Conservation (phyloP, 1,139 yeast genomes). For the Scheffersomyces stambukii region DNA sequence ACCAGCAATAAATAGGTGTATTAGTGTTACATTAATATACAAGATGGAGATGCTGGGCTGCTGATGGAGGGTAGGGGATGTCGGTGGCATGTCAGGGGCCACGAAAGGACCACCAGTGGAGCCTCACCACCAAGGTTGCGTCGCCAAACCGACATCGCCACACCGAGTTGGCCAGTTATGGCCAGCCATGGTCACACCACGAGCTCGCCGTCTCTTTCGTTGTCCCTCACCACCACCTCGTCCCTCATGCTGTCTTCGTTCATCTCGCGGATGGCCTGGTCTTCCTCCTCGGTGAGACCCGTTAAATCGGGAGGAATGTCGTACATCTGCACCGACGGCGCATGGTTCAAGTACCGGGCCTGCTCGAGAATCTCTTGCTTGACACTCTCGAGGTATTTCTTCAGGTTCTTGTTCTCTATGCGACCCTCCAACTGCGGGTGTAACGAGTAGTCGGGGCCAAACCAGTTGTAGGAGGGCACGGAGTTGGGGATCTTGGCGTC, state of each 20-base stretch:
- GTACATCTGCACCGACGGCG: conserved; percentile 93
- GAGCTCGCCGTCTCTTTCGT: conserved; percentile 21
- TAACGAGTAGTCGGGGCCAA: conserved; percentile 86
- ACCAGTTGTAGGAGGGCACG: conserved; percentile 81
- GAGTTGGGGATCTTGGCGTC: conserved; percentile 73
- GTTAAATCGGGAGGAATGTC: conserved; percentile 83
- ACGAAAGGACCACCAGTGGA: conserved; percentile 60
- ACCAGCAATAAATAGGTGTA: too few relatives aligned
- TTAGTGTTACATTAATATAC: too few relatives aligned
- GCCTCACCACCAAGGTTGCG: conserved; percentile 27
- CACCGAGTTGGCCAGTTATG: too few relatives aligned
- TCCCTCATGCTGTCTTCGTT: conserved; percentile 34
- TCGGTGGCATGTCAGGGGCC: conserved; percentile 67
- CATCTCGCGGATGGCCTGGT: conserved; percentile 45
- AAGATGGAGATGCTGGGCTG: too few relatives aligned
- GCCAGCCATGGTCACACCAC: conserved; percentile 4
- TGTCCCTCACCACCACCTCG: conserved; percentile 20
- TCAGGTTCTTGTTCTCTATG: conserved; percentile 82
- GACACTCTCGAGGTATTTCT: conserved; percentile 78
- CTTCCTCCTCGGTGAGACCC: conserved; percentile 62
- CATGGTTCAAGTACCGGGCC: conserved; percentile 75
- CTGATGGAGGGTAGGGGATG: too few relatives aligned
- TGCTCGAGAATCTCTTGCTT: conserved; percentile 77
- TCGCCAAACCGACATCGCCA: too few relatives aligned
- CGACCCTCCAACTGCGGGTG: conserved; percentile 90